Evolutionary conservation across 768 basidiomycete species (phyloP), one percentile per base, ranked within the genome.

Genomic region (Trametes gibbosa): DNA sequence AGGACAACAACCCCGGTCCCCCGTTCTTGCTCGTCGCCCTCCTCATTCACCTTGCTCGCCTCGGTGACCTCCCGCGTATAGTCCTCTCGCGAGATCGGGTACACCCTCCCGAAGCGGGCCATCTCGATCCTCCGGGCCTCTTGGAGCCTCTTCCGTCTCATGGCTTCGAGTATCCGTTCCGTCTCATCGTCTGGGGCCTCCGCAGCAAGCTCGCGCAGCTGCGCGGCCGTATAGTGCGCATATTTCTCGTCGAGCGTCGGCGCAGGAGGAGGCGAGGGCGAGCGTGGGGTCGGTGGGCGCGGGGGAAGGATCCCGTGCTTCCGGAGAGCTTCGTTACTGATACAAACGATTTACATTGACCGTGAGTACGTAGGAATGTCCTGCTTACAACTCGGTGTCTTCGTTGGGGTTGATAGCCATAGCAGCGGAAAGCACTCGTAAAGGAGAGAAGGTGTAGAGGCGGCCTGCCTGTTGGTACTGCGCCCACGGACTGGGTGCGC

Each of bases 21-120:
- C 62, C 75, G 79, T 50, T 84, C 81, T 59, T 83, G 79, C 9
- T 82, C 78, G 50, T 89, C 87, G 25, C 80, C 88, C 7, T 81
- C 81, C 53, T 89, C 84, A 62, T 84, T 78, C 10, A 83, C 71
- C 58, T 81, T 81, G 73, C 95, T 98, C 3, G 92, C 92, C 61
- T 98, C 95, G 0, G 95, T 98, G 12, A 99, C 91, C 69, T 98
- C 95, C 46, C 89, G 80, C 40, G 90, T 96, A 73, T 98, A 99
- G 70, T 97, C 95, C 16, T 94, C 94, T 63, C 96, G 78, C 24
- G 88, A 84, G 58, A 99, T 95, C 0, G 94, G 93, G 69, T 90
- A 87, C 47, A 97, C 82, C 24, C 84, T 76, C 19, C 95, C 97
- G 68, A 93, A 98, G 61, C 85, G 81, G 21, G 85, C 85, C 56